phyloP scores from a whole-genome alignment of 768 basidiomycete species.

The Podaxis rugospora region DNA sequence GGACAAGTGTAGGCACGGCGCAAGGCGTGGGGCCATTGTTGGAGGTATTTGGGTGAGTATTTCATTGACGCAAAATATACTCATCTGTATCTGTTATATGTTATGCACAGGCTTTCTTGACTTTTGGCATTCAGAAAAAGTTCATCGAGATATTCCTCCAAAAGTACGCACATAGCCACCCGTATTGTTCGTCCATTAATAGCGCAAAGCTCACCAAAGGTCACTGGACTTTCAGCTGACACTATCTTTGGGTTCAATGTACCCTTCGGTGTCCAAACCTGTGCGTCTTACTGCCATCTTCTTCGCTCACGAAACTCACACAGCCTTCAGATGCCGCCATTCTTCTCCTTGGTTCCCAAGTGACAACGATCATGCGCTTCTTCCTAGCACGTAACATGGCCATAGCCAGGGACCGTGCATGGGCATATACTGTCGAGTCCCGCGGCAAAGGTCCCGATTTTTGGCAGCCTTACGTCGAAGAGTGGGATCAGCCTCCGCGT shows the following conservation, averaged over 20 bases:
- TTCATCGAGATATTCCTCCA: constrained; percentile 62
- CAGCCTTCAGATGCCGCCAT: constrained; percentile 60
- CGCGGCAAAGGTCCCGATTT: constrained; percentile 80
- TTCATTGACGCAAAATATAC: neutral
- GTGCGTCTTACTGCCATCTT: constrained; percentile 31
- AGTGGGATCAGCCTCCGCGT: constrained; percentile 63
- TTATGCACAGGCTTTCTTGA: constrained; percentile 48
- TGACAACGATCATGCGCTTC: constrained; percentile 72
- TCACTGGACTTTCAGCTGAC: constrained; percentile 59
- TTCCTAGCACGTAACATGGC: constrained; percentile 83
- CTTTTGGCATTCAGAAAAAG: constrained; percentile 67
- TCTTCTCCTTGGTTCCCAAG: constrained; percentile 68
- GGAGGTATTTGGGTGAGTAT: constrained; percentile 64
- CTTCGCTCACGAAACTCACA: neutral
- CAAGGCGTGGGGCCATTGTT: constrained; percentile 61
- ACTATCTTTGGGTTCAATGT: constrained; percentile 60
- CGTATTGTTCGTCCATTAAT: neutral
- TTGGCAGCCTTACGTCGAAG: constrained; percentile 82
- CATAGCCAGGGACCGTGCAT: constrained; percentile 72
- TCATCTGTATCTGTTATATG: neutral
- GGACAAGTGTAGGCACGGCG: constrained; percentile 82
- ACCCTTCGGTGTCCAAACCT: constrained; percentile 69
- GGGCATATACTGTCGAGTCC: constrained; percentile 79
- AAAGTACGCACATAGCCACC: constrained; percentile 38
- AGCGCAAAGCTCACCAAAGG: constrained; percentile 50